Conservation (phyloP, 2,329 filamentous ascomycete species). For the Elsinoe necatrix region DNA sequence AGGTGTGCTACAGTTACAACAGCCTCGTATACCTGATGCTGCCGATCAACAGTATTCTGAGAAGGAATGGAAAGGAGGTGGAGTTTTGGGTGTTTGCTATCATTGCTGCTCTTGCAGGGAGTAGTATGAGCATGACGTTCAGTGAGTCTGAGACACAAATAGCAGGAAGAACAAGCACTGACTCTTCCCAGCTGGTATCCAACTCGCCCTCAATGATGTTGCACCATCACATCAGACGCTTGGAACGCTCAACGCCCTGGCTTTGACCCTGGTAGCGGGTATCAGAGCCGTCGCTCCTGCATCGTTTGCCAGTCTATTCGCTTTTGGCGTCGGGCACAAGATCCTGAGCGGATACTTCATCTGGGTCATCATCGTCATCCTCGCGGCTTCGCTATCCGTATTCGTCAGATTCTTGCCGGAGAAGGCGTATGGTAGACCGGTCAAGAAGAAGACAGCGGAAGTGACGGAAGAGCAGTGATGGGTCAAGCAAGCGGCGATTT, state of each 20-base stretch:
- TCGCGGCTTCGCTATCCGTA: constrained; percentile 32
- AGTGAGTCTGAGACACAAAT: no score
- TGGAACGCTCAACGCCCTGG: constrained; percentile 63
- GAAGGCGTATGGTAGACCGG: constrained; percentile 27
- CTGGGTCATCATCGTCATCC: constrained; percentile 49
- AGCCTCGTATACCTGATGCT: constrained; percentile 57
- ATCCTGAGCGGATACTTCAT: constrained; percentile 57
- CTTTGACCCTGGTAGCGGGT: constrained; percentile 53
- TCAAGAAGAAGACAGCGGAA: constrained; percentile 14
- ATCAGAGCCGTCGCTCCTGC: constrained; percentile 60
- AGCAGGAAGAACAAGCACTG: no score
- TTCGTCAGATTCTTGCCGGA: constrained; percentile 29
- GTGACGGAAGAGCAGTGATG: neutral
- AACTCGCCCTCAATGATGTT: constrained; percentile 68
- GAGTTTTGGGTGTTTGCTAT: constrained; percentile 52
- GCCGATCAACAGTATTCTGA: constrained; percentile 29
- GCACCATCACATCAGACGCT: constrained; percentile 56
- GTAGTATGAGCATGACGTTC: constrained; percentile 59
- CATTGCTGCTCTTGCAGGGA: constrained; percentile 45
- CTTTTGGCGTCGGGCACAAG: constrained; percentile 54
- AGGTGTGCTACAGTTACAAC: constrained; percentile 41
- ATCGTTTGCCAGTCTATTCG: constrained; percentile 58
- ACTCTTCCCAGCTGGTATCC: constrained; percentile 45
- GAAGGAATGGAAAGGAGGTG: constrained; percentile 37
- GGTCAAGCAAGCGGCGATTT: neutral